A percentile compares a stretch with the other conserved stretches of the same genome.
These are phyloP conservation scores for Phialophora chinensis DNA, from an alignment of 2,329 filamentous ascomycete genomes.

Conservation along the genomic window DNA sequence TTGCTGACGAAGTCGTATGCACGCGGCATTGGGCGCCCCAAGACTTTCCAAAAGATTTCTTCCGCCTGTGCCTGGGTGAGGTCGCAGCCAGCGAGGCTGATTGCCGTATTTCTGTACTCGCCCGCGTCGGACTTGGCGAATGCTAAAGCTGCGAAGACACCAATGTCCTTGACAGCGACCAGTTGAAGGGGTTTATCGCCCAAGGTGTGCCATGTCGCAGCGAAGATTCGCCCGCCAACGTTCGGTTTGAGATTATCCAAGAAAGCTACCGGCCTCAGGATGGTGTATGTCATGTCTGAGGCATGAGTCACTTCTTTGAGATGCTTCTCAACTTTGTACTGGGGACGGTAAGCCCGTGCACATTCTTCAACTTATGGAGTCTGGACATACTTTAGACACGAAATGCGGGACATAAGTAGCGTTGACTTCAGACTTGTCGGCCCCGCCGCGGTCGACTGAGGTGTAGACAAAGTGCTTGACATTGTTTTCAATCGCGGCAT, in stretches of 20 bases:
- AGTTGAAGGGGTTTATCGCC: constrained; percentile 52
- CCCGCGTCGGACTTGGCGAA: constrained; percentile 51
- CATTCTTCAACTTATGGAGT: neutral
- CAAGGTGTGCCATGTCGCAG: constrained; percentile 51
- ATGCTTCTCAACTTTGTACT: constrained; percentile 65
- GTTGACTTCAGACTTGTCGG: constrained; percentile 57
- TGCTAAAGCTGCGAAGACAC: constrained; percentile 57
- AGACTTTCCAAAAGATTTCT: constrained; percentile 54
- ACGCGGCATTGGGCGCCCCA: constrained; percentile 52
- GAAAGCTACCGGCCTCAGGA: constrained; percentile 67
- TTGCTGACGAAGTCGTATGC: constrained; percentile 38
- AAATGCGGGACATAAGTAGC: constrained; percentile 68
- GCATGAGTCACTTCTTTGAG: constrained; percentile 56
- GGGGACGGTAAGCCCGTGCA: neutral
- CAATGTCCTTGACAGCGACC: constrained; percentile 58
- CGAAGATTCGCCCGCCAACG: constrained; percentile 57
- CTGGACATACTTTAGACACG: constrained; percentile 54
- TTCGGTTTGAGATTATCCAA: constrained; percentile 62
- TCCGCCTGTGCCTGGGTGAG: constrained; percentile 55
- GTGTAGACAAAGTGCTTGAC: constrained; percentile 69
- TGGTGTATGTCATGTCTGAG: constrained; percentile 63
- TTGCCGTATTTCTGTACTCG: constrained; percentile 52
- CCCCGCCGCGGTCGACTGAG: constrained; percentile 68
- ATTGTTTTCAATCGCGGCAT: constrained; percentile 61
- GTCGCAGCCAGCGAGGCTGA: constrained; percentile 61